These are phyloP conservation scores for Leccinum broughii DNA, from an alignment of 768 basidiomycete genomes.

Conservation along the genomic window DNA sequence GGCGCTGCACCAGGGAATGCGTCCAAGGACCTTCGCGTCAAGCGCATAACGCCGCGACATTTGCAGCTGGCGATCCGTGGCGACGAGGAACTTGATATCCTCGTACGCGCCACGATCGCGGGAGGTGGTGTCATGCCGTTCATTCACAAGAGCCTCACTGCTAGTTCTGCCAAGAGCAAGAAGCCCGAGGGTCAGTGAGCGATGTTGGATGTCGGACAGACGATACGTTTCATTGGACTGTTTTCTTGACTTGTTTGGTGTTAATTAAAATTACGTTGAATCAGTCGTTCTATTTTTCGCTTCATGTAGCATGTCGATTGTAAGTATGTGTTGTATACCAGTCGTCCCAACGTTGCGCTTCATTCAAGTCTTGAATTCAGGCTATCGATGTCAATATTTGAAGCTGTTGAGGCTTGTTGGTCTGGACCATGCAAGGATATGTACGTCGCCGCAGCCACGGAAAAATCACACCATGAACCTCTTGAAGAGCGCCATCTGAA, in stretches of 20 bases:
- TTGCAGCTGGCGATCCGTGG: constrained; percentile 95
- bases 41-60: constrained; percentile 96
- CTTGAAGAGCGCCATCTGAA: not conserved
- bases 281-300: constrained; percentile 6
- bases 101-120: constrained; percentile 93
- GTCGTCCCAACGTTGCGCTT: not conserved
- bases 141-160: constrained; percentile 82
- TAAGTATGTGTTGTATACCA: constrained; percentile 10
- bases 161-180: constrained; percentile 44
- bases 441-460: not conserved
- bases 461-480: not conserved
- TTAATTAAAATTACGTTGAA: constrained; percentile 20
- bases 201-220: not conserved
- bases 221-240: constrained; percentile 6
- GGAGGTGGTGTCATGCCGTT: constrained; percentile 87
- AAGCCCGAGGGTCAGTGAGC: constrained; percentile 42
- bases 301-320: constrained; percentile 16
- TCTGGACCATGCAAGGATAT: not conserved
- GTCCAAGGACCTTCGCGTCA: constrained; percentile 95
- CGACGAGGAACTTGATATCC: constrained; percentile 95
- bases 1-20: constrained; percentile 69
- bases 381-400: not conserved
- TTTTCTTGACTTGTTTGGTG: not conserved
- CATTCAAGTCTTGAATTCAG: not conserved
- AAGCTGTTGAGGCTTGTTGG: not conserved